These are phyloP conservation scores for Mrakia blollopis DNA, from an alignment of 768 basidiomycete genomes.

Conservation along the genomic window DNA sequence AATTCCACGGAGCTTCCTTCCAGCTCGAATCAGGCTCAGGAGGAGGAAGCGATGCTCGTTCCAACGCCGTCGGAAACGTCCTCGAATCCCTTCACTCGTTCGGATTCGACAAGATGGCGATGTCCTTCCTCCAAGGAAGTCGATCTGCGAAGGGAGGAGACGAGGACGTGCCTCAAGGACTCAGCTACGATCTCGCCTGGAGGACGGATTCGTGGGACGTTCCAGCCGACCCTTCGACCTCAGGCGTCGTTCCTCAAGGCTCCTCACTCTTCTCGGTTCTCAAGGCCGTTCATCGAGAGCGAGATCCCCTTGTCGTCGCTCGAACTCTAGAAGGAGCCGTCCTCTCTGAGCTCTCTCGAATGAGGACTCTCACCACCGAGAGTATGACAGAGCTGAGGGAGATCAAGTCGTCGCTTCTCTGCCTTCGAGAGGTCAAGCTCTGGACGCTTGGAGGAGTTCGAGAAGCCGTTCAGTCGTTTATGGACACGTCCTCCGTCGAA, in stretches of 20 bases:
- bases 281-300: constrained; percentile 73
- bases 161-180: constrained; percentile 33
- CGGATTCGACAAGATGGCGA: constrained; percentile 84
- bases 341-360: constrained; percentile 57
- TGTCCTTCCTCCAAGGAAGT: constrained; percentile 55
- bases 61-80: constrained; percentile 56
- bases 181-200: constrained; percentile 83
- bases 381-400: constrained; percentile 70
- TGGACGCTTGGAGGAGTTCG: constrained; percentile 38
- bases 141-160: constrained; percentile 1
- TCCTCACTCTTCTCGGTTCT: constrained; percentile 70
- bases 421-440: constrained; percentile 61
- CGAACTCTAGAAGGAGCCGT: constrained; percentile 53
- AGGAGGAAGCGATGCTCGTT: constrained; percentile 44
- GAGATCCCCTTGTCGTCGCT: constrained; percentile 54
- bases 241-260: constrained; percentile 47
- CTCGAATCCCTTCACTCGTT: constrained; percentile 77
- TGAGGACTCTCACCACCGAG: constrained; percentile 67
- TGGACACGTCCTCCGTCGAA: background rate
- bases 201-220: constrained; percentile 93
- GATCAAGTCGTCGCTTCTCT: constrained; percentile 67
- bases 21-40: constrained; percentile 51
- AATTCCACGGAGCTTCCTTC: constrained; percentile 76
- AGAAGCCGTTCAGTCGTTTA: constrained; percentile 16
- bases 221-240: constrained; percentile 52